Conservation (phyloP, 129 eudicot genomes). For the Flaveria brownii region DNA sequence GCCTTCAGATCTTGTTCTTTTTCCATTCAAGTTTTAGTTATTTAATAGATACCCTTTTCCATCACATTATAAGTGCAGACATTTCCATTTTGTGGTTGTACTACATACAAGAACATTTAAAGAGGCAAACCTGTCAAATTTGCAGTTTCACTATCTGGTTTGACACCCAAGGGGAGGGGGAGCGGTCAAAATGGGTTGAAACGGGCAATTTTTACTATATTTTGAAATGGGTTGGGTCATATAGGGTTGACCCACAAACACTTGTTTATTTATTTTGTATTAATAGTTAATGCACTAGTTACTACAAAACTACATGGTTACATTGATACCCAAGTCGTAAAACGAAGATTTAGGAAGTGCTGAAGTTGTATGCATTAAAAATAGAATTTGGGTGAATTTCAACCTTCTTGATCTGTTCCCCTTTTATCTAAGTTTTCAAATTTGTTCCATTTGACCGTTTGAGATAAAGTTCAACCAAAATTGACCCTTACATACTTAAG, state of each 20-base stretch:
- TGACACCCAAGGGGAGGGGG: neutral
- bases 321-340: neutral
- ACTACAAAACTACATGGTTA: neutral
- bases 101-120: neutral
- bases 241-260: neutral
- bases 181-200: neutral
- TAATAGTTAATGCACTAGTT: neutral
- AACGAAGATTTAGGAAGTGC: neutral
- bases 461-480: neutral
- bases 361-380: neutral
- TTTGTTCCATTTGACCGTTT: neutral
- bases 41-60: neutral
- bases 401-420: neutral
- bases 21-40: constrained; percentile 10
- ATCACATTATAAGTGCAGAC: neutral
- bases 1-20: constrained; percentile 2
- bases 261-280: neutral
- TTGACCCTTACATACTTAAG: neutral
- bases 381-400: neutral
- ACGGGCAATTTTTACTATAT: neutral
- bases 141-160: neutral
- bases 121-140: neutral
- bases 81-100: neutral
- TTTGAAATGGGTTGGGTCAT: neutral
- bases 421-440: neutral